phyloP scores from a whole-genome alignment of 23 red algal species.

The Gracilariopsis chorda region DNA sequence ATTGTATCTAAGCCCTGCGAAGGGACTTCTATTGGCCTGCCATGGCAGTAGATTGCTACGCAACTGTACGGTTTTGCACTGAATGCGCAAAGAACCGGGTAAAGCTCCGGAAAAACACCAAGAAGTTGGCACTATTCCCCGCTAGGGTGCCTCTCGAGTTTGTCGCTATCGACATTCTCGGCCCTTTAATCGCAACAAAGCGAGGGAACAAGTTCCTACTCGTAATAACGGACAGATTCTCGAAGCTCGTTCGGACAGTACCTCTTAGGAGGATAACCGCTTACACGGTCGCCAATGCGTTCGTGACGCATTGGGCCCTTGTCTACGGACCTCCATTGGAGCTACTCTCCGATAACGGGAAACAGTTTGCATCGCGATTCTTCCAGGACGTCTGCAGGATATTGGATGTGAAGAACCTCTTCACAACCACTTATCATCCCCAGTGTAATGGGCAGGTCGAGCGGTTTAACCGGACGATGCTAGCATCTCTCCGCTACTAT shows the following conservation, averaged over 20 bases:
- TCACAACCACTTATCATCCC: background rate
- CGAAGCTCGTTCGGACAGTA: background rate
- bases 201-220: background rate
- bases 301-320: background rate
- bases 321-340: too few species aligned
- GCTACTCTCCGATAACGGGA: background rate
- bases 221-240: slow-evolving; percentile 4
- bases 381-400: too few species aligned
- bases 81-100: background rate
- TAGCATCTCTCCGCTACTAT: background rate
- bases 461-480: background rate
- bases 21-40: background rate
- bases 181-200: background rate
- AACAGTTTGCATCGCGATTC: background rate
- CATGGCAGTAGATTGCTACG: slow-evolving; percentile 22
- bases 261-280: background rate
- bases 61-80: background rate
- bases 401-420: background rate
- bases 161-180: slow-evolving; percentile 14
- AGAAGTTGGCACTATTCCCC: background rate
- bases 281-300: background rate
- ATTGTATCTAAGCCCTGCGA: too few species aligned
- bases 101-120: background rate
- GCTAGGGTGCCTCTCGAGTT: background rate
- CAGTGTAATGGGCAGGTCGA: background rate